A percentile compares a stretch with the other conserved stretches of the same genome.
Evolutionary conservation across 768 basidiomycete species (phyloP).

Genomic region (Mycena floridula): DNA sequence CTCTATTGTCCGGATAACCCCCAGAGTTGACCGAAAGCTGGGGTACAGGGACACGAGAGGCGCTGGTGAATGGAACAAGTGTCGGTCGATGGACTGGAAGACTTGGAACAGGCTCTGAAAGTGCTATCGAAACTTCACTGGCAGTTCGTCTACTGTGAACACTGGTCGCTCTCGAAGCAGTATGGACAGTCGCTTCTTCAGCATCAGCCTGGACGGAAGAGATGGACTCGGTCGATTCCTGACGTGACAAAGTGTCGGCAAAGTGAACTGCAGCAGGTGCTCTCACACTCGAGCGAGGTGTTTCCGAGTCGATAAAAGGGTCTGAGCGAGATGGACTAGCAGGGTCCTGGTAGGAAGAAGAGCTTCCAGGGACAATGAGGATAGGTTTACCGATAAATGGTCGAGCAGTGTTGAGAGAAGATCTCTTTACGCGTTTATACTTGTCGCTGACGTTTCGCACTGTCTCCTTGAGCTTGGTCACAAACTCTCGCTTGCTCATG

Average conservation of each 20-base stretch:
- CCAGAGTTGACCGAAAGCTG: slow-evolving; percentile 24
- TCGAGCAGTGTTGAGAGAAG: slow-evolving; percentile 23
- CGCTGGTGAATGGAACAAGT: slow-evolving; percentile 66
- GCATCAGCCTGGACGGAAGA: slow-evolving; percentile 31
- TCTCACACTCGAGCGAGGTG: slow-evolving; percentile 12
- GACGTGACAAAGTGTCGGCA: slow-evolving; percentile 28
- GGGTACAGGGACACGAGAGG: slow-evolving; percentile 60
- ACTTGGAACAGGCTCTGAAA: slow-evolving; percentile 22
- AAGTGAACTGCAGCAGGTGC: slow-evolving; percentile 38
- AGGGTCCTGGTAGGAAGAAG: neutral
- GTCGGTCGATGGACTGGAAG: slow-evolving; percentile 40
- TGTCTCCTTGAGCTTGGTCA: slow-evolving; percentile 55
- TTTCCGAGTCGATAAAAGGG: neutral
- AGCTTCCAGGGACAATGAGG: slow-evolving; percentile 11
- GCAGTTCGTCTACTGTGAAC: slow-evolving; percentile 41
- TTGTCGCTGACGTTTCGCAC: slow-evolving; percentile 66
- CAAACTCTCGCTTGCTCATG: slow-evolving; percentile 67
- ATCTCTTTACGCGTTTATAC: slow-evolving; percentile 32
- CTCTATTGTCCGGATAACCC: slow-evolving; percentile 24
- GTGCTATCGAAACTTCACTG: slow-evolving; percentile 30
- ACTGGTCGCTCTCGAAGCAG: slow-evolving; percentile 48
- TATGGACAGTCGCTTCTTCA: slow-evolving; percentile 38
- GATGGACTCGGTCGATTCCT: slow-evolving; percentile 27
- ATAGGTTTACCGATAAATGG: slow-evolving; percentile 60
- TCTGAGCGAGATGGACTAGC: neutral